A percentile compares a stretch with the other conserved stretches of the same genome.
Evolutionary conservation across 371 early-diverging fungal genomes (phyloP).

Genomic region (Dinochytrium kinnereticum): DNA sequence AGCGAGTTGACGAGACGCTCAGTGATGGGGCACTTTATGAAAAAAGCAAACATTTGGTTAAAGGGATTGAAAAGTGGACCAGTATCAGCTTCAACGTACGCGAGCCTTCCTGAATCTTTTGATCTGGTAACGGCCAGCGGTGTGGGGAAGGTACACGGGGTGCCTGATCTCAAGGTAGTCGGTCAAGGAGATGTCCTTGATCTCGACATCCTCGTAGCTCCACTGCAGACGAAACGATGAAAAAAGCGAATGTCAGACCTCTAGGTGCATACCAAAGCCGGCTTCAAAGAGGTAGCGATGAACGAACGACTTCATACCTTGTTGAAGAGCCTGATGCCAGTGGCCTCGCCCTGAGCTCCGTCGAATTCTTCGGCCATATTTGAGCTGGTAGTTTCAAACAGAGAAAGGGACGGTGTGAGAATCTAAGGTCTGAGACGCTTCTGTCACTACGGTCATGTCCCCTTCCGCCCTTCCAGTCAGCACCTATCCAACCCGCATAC

Average conservation of each 20-base stretch:
- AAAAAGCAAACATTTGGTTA: neutral
- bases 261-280: neutral
- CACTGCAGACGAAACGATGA: neutral
- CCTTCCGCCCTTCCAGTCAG: too few species aligned
- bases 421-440: too few species aligned
- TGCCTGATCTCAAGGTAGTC: slow-evolving; percentile 95
- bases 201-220: slow-evolving; percentile 91
- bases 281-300: neutral
- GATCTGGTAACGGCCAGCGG: slow-evolving; percentile 97
- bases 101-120: slow-evolving; percentile 98
- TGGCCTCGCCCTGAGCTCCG: slow-evolving; percentile 34
- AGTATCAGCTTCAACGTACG: slow-evolving; percentile 7
- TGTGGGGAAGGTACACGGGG: slow-evolving; percentile 97
- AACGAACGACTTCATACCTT: slow-evolving; percentile 39
- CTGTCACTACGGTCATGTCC: too few species aligned
- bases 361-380: slow-evolving; percentile 38
- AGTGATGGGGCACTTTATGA: slow-evolving; percentile 93
- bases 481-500: too few species aligned
- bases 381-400: too few species aligned
- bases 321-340: slow-evolving; percentile 49
- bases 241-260: neutral
- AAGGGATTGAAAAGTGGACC: neutral
- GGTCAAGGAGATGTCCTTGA: slow-evolving; percentile 87
- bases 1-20: slow-evolving; percentile 99
- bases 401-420: too few species aligned